phyloP scores from a whole-genome alignment of 768 basidiomycete species.

The Coprinopsis marcescibilis region DNA sequence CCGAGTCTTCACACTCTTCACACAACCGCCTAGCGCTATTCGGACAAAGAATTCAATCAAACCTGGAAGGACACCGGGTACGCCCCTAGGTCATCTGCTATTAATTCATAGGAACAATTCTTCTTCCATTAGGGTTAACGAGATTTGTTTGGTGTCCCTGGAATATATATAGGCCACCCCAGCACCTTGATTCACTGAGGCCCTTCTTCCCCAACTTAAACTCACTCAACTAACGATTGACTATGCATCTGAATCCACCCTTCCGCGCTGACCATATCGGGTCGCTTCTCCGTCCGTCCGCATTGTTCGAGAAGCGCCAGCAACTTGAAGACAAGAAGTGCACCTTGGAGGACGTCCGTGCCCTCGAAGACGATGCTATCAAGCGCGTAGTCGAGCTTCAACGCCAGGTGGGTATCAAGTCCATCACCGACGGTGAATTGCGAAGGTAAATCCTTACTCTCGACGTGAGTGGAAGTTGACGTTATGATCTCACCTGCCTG shows the following conservation, averaged over 20 bases:
- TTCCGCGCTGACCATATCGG: constrained; percentile 57
- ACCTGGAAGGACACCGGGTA: neutral
- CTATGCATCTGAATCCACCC: constrained; percentile 30
- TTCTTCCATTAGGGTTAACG: constrained; percentile 7
- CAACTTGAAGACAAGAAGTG: constrained; percentile 37
- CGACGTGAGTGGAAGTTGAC: neutral
- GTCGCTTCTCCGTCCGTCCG: constrained; percentile 49
- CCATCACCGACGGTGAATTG: constrained; percentile 61
- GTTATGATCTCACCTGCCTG: constrained; percentile 4
- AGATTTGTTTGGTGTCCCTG: neutral
- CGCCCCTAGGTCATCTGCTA: neutral
- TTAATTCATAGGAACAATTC: too few relatives aligned
- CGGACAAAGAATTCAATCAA: neutral
- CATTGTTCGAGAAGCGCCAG: constrained; percentile 43
- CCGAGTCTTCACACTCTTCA: too few relatives aligned
- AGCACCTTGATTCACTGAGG: constrained; percentile 1
- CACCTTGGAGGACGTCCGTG: constrained; percentile 36
- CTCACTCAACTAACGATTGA: constrained; percentile 15
- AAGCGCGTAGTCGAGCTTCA: constrained; percentile 48
- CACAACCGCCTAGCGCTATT: neutral
- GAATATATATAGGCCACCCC: neutral
- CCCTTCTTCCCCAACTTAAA: constrained; percentile 3
- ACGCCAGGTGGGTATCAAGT: constrained; percentile 47
- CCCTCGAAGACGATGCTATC: constrained; percentile 49
- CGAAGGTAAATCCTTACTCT: constrained; percentile 24